phyloP scores from a whole-genome alignment of 208 protist genomes.

The Wallacemonas sp. region DNA sequence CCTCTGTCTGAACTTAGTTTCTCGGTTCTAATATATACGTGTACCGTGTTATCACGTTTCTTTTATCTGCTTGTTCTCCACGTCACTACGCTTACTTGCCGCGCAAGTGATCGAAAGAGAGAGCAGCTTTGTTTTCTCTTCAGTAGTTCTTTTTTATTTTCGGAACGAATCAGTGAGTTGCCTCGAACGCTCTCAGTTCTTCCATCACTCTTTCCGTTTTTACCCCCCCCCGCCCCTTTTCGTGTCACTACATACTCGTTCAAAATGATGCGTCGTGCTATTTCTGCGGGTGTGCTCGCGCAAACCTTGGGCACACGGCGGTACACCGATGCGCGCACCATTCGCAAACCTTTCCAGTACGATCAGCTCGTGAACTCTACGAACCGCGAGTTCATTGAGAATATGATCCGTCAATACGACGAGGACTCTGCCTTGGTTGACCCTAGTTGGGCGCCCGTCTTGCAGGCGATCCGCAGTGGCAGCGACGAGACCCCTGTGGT shows the following conservation, averaged over 20 bases:
- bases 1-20: too few species aligned
- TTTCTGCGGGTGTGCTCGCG: conserved; percentile 20
- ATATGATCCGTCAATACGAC: conserved; percentile 77
- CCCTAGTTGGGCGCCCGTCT: conserved; percentile 77
- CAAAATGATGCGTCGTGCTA: conserved; percentile 80
- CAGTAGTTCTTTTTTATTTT: background rate
- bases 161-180: too few species aligned
- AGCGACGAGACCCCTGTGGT: conserved; percentile 63
- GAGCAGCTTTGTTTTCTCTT: conserved; percentile 15
- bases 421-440: conserved; percentile 71
- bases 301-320: conserved; percentile 22
- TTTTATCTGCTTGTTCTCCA: too few species aligned
- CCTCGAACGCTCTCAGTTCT: too few species aligned
- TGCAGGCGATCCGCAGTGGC: conserved; percentile 62
- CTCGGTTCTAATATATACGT: too few species aligned
- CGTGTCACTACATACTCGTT: too few species aligned
- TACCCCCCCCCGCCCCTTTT: too few species aligned
- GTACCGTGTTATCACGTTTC: too few species aligned
- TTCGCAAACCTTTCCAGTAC: conserved; percentile 73
- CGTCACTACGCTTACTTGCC: too few species aligned
- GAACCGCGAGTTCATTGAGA: conserved; percentile 82
- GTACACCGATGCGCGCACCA: conserved; percentile 78
- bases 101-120: too few species aligned
- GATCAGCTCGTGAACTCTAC: conserved; percentile 72
- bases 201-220: background rate